A percentile compares a stretch with the other conserved stretches of the same genome.
Conservation (phyloP, 1,139 yeast species). For the Zygoascus hellenicus region DNA sequence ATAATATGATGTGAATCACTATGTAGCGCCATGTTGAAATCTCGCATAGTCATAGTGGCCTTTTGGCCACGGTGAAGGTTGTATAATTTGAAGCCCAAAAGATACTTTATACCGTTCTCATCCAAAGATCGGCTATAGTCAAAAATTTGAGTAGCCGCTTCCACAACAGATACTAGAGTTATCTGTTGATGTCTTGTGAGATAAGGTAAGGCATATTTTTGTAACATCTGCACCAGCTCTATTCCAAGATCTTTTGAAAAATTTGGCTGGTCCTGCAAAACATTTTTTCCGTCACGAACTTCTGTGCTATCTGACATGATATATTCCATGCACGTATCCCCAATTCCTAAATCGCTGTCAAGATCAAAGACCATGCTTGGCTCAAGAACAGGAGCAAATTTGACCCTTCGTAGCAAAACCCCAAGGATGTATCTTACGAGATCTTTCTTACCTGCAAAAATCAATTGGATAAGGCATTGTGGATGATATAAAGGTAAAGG, state of each 20-base stretch:
- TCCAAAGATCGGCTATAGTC: constrained; percentile 53
- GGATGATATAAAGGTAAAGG: constrained; percentile 92
- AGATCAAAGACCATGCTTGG: constrained; percentile 25
- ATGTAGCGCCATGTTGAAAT: constrained; percentile 81
- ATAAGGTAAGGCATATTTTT: constrained; percentile 65
- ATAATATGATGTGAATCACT: constrained; percentile 71
- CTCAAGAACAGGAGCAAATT: constrained; percentile 39
- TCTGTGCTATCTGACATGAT: not conserved
- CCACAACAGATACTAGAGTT: constrained; percentile 65
- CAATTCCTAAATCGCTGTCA: constrained; percentile 23
- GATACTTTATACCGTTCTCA: constrained; percentile 63
- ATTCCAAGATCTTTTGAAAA: constrained; percentile 46
- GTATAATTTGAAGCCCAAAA: constrained; percentile 67
- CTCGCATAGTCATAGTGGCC: constrained; percentile 63
- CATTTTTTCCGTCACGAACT: constrained; percentile 29
- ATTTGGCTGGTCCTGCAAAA: constrained; percentile 31
- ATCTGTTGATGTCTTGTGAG: constrained; percentile 88
- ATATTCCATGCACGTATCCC: constrained; percentile 3
- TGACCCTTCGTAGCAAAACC: constrained; percentile 47
- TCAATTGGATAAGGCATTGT: constrained; percentile 71
- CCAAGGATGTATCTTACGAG: constrained; percentile 56
- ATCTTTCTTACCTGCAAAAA: constrained; percentile 56
- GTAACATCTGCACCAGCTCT: constrained; percentile 53
- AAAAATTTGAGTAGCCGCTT: constrained; percentile 53
- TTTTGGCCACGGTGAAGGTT: constrained; percentile 48